Base-by-base conservation (phyloP, 164 flowering plant species). In the Akebia trifoliata region DNA sequence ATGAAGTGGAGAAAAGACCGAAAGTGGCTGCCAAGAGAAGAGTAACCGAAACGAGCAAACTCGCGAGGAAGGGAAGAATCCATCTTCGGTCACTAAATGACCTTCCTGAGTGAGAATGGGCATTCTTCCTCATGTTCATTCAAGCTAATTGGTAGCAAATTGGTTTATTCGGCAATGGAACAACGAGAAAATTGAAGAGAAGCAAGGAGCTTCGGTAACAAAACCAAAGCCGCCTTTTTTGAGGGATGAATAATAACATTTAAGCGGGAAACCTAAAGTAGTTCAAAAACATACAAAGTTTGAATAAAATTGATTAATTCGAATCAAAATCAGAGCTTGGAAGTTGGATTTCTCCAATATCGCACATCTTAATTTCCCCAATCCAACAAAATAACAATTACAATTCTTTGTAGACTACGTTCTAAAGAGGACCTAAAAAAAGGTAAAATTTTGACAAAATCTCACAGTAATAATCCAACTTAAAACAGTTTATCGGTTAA, bases 41-140 rank as follows among this genome's bases (percentile, higher is more conserved):
- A 53, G 80, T 78, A 61, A 80, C 29, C 1, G 79, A 83, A 6
- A 86, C 78, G 8, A 86, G 70, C 74, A 86, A 72, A 67, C 87
- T 91, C 0, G 81, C 82, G 31, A 81, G 66, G 58, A 91, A 86
- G 15, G 94, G 98, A 44, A 86, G 62, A 50, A 74, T 69, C 96
- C 98, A 91, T 57, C 75, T 79, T 60, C 84, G 78, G 60, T 88
- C 92, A 74, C 81, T 76, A 57, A 82, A 87, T 7, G 72, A 54
- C 69, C 84, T 80, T 34, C 74, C 84, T 3, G 83, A 59, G 52
- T 86, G 87, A 39, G 62, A 54, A 68, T 70, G 54, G 2, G 21
- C 81, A 80, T 72, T 62, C 68, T 78, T 87, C 83, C 89, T 85
- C 82, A 79, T 77, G 55, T 65, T 62, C 54, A 20, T 29, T 47